These are phyloP conservation scores for Chloranthus sessilifolius DNA, from an alignment of 164 flowering plant species.

Conservation along the genomic window DNA sequence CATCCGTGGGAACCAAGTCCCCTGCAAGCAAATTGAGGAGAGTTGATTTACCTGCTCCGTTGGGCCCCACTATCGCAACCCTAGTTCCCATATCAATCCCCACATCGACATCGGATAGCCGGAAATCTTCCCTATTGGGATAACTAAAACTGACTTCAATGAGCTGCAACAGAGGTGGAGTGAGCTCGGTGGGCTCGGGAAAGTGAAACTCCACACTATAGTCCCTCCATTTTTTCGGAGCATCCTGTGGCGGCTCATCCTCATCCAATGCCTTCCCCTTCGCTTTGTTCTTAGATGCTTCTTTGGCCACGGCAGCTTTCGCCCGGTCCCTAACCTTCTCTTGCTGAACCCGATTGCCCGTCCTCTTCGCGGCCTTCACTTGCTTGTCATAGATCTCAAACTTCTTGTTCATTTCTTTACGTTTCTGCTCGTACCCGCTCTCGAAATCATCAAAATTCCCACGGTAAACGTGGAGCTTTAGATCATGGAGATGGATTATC, in stretches of 20 bases:
- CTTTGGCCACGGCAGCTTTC: slow-evolving; percentile 53
- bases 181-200: slow-evolving; percentile 80
- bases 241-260: slow-evolving; percentile 51
- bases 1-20: slow-evolving; percentile 66
- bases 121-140: slow-evolving; percentile 61
- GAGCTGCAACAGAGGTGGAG: slow-evolving; percentile 75
- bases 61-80: slow-evolving; percentile 83
- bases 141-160: slow-evolving; percentile 76
- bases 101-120: slow-evolving; percentile 65
- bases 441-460: slow-evolving; percentile 83
- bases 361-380: slow-evolving; percentile 68
- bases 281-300: slow-evolving; percentile 56
- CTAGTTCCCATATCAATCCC: slow-evolving; percentile 90
- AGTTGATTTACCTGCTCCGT: slow-evolving; percentile 88
- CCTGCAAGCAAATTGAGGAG: slow-evolving; percentile 80
- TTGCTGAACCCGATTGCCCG: slow-evolving; percentile 60
- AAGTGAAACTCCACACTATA: slow-evolving; percentile 79
- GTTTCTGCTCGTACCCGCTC: slow-evolving; percentile 70
- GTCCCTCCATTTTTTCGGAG: slow-evolving; percentile 75
- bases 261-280: slow-evolving; percentile 61
- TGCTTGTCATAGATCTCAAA: slow-evolving; percentile 64
- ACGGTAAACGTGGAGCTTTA: slow-evolving; percentile 61
- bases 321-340: slow-evolving; percentile 78
- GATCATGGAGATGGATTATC: slow-evolving; percentile 78
- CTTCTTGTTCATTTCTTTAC: slow-evolving; percentile 73